phyloP scores from a whole-genome alignment of 768 basidiomycete species.

The Crucibulum laeve region DNA sequence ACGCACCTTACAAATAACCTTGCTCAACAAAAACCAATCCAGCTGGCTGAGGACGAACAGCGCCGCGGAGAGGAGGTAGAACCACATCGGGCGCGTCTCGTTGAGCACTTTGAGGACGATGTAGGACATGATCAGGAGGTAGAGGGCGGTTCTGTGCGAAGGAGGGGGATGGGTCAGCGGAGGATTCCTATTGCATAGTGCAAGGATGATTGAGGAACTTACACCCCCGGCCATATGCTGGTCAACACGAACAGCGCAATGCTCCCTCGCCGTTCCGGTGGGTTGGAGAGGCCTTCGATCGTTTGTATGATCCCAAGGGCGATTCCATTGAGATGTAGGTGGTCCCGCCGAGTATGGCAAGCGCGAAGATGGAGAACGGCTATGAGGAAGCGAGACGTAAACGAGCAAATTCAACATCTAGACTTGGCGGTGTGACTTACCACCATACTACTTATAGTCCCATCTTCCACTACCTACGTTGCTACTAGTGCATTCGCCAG shows the following conservation, averaged over 20 bases:
- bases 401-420: neutral
- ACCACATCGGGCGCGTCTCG: constrained; percentile 78
- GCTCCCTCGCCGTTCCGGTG: constrained; percentile 52
- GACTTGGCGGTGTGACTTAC: constrained; percentile 34
- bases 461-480: constrained; percentile 92
- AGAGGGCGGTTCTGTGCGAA: constrained; percentile 43
- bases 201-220: constrained; percentile 8
- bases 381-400: constrained; percentile 17
- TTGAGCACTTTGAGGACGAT: constrained; percentile 73
- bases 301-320: constrained; percentile 55
- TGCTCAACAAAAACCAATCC: constrained; percentile 75
- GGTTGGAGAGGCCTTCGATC: constrained; percentile 52
- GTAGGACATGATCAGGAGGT: constrained; percentile 73
- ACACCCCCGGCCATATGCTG: constrained; percentile 28
- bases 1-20: constrained; percentile 66
- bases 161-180: neutral
- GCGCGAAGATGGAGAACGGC: constrained; percentile 58
- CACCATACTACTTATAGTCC: constrained; percentile 64
- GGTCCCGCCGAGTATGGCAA: constrained; percentile 65
- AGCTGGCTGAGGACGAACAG: constrained; percentile 81
- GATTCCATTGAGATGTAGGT: constrained; percentile 80
- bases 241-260: constrained; percentile 75
- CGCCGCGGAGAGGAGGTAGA: constrained; percentile 67
- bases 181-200: neutral
- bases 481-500: constrained; percentile 74